Percentiles rank a stretch among this genome's conserved stretches.
phyloP scores from a whole-genome alignment of 495 filamentous ascomycete genomes.

The Extremus antarcticus region DNA sequence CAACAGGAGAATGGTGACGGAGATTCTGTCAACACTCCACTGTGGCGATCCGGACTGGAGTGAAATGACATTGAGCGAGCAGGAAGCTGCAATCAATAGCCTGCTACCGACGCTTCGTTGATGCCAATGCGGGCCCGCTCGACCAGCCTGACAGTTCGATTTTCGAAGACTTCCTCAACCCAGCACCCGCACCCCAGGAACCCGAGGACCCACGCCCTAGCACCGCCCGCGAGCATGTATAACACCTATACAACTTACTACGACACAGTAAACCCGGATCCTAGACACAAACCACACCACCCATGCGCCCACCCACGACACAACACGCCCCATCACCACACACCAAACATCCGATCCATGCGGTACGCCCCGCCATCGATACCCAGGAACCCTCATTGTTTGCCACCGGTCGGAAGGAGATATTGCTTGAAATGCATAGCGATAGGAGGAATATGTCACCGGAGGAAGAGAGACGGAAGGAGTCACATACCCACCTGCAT shows the following conservation, averaged over 20 bases:
- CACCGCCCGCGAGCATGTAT: not conserved
- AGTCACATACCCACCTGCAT: not conserved
- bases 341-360: not conserved
- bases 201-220: not conserved
- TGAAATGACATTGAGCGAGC: too few species aligned
- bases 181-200: not conserved
- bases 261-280: too few species aligned
- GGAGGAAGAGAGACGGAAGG: not conserved
- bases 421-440: slow-evolving; percentile 1
- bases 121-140: too few species aligned
- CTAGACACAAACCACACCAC: too few species aligned
- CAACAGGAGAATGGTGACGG: too few species aligned
- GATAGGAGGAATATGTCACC: not conserved
- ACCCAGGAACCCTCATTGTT: slow-evolving; percentile 1
- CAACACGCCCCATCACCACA: not conserved
- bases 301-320: not conserved
- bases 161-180: too few species aligned
- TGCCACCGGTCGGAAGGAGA: not conserved
- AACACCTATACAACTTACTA: not conserved
- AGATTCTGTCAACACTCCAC: too few species aligned
- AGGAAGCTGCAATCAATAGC: too few species aligned
- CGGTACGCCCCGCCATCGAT: not conserved
- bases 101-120: too few species aligned
- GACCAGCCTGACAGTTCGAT: too few species aligned
- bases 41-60: too few species aligned